Evolutionary conservation across 1,284 basidiomycete species (phyloP), one percentile per base, ranked within the genome.

Genomic region (Chondrostereum purpureum): DNA sequence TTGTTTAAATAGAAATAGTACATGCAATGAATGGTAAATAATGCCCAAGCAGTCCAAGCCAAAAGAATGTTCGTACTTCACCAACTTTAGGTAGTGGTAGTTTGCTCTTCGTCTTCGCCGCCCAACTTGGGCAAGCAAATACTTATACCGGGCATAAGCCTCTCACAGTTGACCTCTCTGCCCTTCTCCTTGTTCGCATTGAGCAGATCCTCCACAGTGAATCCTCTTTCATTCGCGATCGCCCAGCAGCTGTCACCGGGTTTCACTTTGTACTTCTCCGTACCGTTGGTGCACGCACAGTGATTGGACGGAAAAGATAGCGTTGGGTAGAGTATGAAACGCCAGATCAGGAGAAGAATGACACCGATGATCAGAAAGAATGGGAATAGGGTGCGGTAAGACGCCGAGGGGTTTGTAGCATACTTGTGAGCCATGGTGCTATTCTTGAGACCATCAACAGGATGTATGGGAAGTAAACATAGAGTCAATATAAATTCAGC

Each of bases 161-260:
- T 59, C 22, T 73, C 72, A 57, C 84, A 88, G 14, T 75, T 60
- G 42, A 85, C 56, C 40, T 67, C 68, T 41, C 64, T 67, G 8
- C 8, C n/a, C 27, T 31, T 8, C n/a, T 31, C 27, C n/a, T 31
- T n/a, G 8, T n/a, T 8, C 8, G 8, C n/a, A n/a, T 31, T 31
- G 27, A 8, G 8, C 22, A 88, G 63, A 44, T 69, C 68, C 17
- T 82, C 79, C 46, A 85, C 50, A 8, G 69, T 66, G 51, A 72
- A 76, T 8, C 75, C 75, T 49, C 76, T 64, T 10, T 64, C 57
- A 44, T 69, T 66, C 14, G 77, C 67, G 24, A 88, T 72, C 10
- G 74, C 75, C 83, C 83, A 88, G 58, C 84, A 88, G 3, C 75
- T 76, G 53, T 88, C 82, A 10, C 82, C 83, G 2, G 72, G 67